Percentiles rank a stretch among this genome's conserved stretches.
phyloP scores from a whole-genome alignment of 192 early-diverging fungal species.

The Martensiomyces pterosporus region DNA sequence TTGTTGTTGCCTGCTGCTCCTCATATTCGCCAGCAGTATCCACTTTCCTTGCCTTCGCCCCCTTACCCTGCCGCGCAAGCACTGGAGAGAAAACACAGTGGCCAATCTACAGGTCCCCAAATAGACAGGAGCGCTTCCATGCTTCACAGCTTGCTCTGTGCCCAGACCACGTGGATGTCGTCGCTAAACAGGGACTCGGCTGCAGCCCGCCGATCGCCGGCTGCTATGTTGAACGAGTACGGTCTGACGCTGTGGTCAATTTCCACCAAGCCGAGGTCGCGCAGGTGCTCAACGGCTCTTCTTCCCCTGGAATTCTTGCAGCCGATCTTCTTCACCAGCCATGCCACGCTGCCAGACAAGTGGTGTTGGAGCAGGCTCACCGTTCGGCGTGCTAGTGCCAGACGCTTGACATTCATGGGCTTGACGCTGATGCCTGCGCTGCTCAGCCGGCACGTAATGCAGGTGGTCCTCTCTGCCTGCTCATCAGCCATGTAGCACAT shows the following conservation, averaged over 20 bases:
- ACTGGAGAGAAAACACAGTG: neutral
- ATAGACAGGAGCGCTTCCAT: no score
- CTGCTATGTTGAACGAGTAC: slow-evolving; percentile 1
- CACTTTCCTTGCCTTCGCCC: no score
- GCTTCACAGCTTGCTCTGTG: no score
- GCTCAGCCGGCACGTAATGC: slow-evolving; percentile 21
- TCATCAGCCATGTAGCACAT: no score
- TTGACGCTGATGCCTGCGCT: neutral
- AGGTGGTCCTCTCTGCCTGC: no score
- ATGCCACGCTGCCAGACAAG: neutral
- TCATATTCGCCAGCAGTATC: neutral
- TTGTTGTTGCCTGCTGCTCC: neutral
- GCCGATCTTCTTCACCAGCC: slow-evolving; percentile 7
- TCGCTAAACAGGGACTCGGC: slow-evolving; percentile 17
- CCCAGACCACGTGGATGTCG: slow-evolving; percentile 7
- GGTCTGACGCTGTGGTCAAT: slow-evolving; percentile 12
- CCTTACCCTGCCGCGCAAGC: no score
- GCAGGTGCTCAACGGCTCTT: neutral
- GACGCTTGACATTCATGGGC: slow-evolving; percentile 6
- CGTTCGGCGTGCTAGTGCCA: slow-evolving; percentile 19
- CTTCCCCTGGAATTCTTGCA: slow-evolving; percentile 2
- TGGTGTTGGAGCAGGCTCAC: neutral
- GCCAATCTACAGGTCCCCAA: no score
- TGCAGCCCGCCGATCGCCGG: neutral
- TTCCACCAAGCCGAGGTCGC: slow-evolving; percentile 12